Evolutionary conservation across 2,329 filamentous ascomycete genomes (phyloP).

Genomic region (Triangularia setosa): DNA sequence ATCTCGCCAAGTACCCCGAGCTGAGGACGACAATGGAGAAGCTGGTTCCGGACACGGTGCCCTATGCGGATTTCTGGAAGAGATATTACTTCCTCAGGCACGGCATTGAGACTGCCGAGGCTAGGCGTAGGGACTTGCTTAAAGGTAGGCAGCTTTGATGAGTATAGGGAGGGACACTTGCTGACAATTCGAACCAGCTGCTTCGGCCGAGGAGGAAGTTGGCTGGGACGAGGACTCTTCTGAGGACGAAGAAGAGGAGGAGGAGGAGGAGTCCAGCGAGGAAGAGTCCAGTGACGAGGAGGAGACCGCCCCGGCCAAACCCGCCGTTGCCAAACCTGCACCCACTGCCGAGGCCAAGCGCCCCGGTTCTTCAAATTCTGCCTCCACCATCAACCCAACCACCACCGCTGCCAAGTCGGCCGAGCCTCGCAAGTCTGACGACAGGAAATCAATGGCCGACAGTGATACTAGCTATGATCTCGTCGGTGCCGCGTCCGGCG

Average conservation of each 20-base stretch:
- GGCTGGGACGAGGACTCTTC: conserved; percentile 58
- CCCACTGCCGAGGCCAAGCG: conserved; percentile 29
- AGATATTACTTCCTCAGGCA: conserved; percentile 93
- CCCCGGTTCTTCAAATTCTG: conserved; percentile 51
- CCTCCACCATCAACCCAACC: conserved; percentile 58
- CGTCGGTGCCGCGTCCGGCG: conserved; percentile 72
- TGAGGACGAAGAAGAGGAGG: conserved; percentile 30
- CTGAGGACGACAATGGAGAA: conserved; percentile 88
- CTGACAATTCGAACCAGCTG: conserved; percentile 47
- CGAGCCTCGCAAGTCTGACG: conserved; percentile 71
- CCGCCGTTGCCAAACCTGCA: conserved; percentile 17
- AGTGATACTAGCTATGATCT: conserved; percentile 97
- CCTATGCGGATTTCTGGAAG: conserved; percentile 87
- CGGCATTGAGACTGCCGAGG: conserved; percentile 90
- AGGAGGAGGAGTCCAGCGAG: conserved; percentile 16
- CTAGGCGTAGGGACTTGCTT: conserved; percentile 79
- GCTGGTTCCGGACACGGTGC: conserved; percentile 86
- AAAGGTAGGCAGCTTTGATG: conserved; percentile 61
- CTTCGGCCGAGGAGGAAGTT: conserved; percentile 67
- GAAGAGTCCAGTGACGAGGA: conserved; percentile 37
- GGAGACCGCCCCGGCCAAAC: conserved; percentile 30
- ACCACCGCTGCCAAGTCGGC: conserved; percentile 29
- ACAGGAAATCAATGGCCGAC: conserved; percentile 84
- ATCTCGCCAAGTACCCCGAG: conserved; percentile 83
- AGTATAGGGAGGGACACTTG: conserved; percentile 26